Evolutionary conservation across 306 rosid species (phyloP).

Genomic region (Prunus salicina): DNA sequence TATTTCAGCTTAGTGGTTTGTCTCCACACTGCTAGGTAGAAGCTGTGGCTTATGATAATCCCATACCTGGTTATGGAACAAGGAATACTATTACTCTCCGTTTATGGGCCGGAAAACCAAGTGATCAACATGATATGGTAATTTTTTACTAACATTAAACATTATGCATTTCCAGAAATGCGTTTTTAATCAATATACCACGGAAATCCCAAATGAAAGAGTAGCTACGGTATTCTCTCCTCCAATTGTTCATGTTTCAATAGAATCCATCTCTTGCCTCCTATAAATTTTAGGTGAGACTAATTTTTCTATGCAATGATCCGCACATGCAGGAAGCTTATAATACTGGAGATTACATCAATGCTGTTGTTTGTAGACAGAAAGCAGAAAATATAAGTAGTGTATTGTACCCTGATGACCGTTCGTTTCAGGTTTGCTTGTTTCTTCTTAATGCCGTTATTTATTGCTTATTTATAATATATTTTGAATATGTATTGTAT

Average conservation of each 20-base stretch:
- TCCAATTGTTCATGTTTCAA: background rate
- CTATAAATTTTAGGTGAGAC: background rate
- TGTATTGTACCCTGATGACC: constrained; percentile 76
- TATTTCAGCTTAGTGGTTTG: constrained; percentile 25
- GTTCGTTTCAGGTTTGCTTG: constrained; percentile 59
- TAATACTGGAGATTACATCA: constrained; percentile 77
- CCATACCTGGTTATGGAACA: constrained; percentile 80
- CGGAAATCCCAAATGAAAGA: constrained; percentile 11
- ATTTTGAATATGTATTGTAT: constrained; percentile 21
- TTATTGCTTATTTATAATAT: background rate
- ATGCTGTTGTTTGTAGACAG: constrained; percentile 64
- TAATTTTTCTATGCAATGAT: constrained; percentile 6
- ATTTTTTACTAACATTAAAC: background rate
- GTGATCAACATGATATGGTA: constrained; percentile 66
- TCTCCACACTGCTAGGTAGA: constrained; percentile 48
- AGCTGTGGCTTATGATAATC: constrained; percentile 83
- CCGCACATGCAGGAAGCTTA: constrained; percentile 54
- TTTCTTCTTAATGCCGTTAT: background rate
- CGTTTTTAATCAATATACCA: background rate
- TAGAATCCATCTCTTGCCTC: constrained; percentile 4
- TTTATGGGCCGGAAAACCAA: constrained; percentile 77
- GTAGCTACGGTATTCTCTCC: background rate
- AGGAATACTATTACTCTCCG: constrained; percentile 70
- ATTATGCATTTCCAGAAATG: background rate
- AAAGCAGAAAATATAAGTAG: constrained; percentile 71